Conservation (phyloP, 2,329 filamentous ascomycete species). For the Talaromyces albobiverticillius region DNA sequence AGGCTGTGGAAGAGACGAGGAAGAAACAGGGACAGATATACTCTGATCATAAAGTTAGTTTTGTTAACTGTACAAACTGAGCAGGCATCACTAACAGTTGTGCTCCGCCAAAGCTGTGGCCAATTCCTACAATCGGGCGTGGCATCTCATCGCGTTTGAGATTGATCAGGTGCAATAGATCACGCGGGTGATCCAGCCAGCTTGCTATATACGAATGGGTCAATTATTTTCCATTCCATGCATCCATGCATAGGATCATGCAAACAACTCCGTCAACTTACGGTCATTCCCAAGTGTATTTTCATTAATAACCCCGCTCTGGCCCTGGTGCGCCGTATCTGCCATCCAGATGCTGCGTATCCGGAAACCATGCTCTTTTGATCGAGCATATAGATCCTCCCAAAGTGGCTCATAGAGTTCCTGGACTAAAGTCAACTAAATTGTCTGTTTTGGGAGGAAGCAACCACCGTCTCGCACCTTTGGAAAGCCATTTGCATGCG, state of each 20-base stretch:
- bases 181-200: conserved; percentile 82
- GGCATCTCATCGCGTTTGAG: conserved; percentile 75
- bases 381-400: conserved; percentile 69
- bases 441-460: background rate
- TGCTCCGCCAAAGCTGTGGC: conserved; percentile 83
- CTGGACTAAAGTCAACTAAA: conserved; percentile 38
- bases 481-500: conserved; percentile 88
- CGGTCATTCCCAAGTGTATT: conserved; percentile 76
- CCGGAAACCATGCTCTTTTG: conserved; percentile 59
- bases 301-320: conserved; percentile 76
- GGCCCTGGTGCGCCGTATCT: conserved; percentile 81
- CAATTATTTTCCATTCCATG: background rate
- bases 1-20: conserved; percentile 75
- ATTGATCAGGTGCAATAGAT: conserved; percentile 83
- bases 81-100: conserved; percentile 51
- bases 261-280: too few relatives aligned
- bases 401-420: conserved; percentile 91
- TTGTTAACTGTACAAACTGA: too few relatives aligned
- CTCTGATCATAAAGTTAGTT: conserved; percentile 34
- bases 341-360: conserved; percentile 87
- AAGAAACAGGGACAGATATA: conserved; percentile 70
- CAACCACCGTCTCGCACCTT: conserved; percentile 59
- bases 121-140: conserved; percentile 77
- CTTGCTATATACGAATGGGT: conserved; percentile 57
- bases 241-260: too few relatives aligned